Evolutionary conservation across 371 early-diverging fungal species (phyloP), one percentile per base, ranked within the genome.

Genomic region (Capniomyces stellatus): DNA sequence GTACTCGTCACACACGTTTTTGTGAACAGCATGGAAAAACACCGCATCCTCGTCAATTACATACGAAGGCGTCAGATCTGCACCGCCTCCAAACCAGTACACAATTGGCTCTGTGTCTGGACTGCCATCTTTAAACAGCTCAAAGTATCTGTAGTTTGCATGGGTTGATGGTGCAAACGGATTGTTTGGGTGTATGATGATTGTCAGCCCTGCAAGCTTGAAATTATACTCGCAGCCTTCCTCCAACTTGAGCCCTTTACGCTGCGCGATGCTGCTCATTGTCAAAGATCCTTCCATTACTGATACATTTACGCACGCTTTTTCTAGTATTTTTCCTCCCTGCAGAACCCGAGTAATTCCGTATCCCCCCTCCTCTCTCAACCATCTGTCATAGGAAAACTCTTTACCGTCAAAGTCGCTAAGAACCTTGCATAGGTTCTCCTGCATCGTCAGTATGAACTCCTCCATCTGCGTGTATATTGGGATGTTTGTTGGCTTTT

Each of bases 81-180:
- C 75, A 21, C 86, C 90, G 19, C 90, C 87, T 31, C 89, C 90
- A 55, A 88, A 89, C 90, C 90, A 89, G 70, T 81, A 83, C 47
- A 78, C 58, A 43, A 75, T 71, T 2, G 82, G 76, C 8, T 76
- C 77, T 1, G 46, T 58, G 47, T 78, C 75, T 0, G 68, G 64
- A 44, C 72, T 67, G 12, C 49, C 39, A 43, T 64, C 56, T 3
- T 24, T 3, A 58, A 73, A 74, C 19, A 87, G 71, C 58, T 97
- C 98, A 76, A 97, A 94, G 63, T 95, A 94, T 15, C 98, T 81
- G 67, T 92, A 97, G 70, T 97, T 97, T 64, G 87, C 71, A 60
- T 97, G 98, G 1, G 89, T 84, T 0, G 95, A 94, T 1, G 98
- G 95, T 0, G 86, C 90, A 59, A 84, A 76, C 13, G 95, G 98